Percentiles rank a stretch among this genome's conserved stretches.
These are phyloP conservation scores for Rhamnella rubrinervis DNA, from an alignment of 331 rosid species.

Conservation along the genomic window DNA sequence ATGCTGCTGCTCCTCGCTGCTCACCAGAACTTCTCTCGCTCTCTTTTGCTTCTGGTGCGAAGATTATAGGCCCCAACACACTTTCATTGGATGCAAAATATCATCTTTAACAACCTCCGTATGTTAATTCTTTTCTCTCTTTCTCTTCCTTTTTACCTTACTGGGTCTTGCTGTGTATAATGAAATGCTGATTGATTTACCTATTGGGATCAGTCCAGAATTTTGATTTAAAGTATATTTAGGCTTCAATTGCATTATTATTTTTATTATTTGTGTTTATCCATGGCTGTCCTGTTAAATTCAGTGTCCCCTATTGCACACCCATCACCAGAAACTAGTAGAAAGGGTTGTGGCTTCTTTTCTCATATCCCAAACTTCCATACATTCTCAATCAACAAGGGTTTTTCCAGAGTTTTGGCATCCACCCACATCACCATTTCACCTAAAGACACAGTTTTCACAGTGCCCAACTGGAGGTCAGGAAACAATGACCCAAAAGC, in stretches of 20 bases:
- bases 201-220: constrained; percentile 1
- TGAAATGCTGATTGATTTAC: constrained; percentile 19
- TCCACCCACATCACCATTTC: constrained; percentile 58
- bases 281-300: constrained; percentile 61
- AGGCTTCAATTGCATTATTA: constrained; percentile 7
- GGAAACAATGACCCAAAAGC: constrained; percentile 53
- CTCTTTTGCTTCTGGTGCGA: too few species aligned
- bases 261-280: not conserved
- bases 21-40: too few species aligned
- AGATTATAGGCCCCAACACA: too few species aligned
- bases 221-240: constrained; percentile 11
- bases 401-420: constrained; percentile 70
- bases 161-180: not conserved
- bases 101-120: not conserved
- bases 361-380: constrained; percentile 46
- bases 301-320: constrained; percentile 43
- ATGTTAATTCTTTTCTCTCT: constrained; percentile 1
- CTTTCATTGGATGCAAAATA: too few species aligned
- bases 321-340: constrained; percentile 40
- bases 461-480: constrained; percentile 67
- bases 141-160: not conserved
- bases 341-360: constrained; percentile 42
- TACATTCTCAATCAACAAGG: constrained; percentile 45
- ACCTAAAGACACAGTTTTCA: constrained; percentile 57
- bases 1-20: too few species aligned